Base-by-base conservation (phyloP, 2,329 filamentous ascomycete genomes). In the Clarireedia monteithiana region DNA sequence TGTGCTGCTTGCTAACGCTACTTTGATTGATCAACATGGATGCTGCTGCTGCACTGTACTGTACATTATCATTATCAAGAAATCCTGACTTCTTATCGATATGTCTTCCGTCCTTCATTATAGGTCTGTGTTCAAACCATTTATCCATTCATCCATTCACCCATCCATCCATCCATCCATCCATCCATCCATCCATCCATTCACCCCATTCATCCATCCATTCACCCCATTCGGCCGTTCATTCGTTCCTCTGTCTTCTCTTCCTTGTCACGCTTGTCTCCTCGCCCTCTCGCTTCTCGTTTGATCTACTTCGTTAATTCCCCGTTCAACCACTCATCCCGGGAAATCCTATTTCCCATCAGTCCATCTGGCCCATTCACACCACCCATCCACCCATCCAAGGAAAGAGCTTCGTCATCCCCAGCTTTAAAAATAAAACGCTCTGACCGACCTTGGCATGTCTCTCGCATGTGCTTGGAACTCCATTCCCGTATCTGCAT, bases 361-460 rank as follows among this genome's bases (percentile, higher is more conserved):
- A 24, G 48, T 34, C 23, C 46, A 30, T 9, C 27, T 36, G 17
- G 27, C 7, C 23, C 20, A 9, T 42, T 42, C 39, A 42, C 15
- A 42, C 15, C 15, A n/a, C 36, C 17, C 36, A 30, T 42, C 45
- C 23, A 36, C 36, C 17, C 36, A 30, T 42, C 45, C 23, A 36
- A 36, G 52, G 26, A 54, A 44, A 30, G 38, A 55, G 52, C 51
- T 48, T 55, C 46, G 38, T 50, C 52, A 49, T 42, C 46, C 30
- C 24, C 26, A 48, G 44, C n/a, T 42, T n/a, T 23, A 38, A 39
- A 40, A 40, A 20, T 42, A 42, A 38, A 42, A 42, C 39, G 39
- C 39, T 42, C 15, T 14, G 15, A 17, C 39, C 39, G n/a, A n/a
- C 3, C 17, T 42, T 10, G 9, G 7, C 17, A 14, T n/a, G n/a